Percentiles rank a stretch among this genome's conserved stretches.
These are phyloP conservation scores for Zymoseptoria passerinii DNA, from an alignment of 2,329 filamentous ascomycete species.

Conservation along the genomic window DNA sequence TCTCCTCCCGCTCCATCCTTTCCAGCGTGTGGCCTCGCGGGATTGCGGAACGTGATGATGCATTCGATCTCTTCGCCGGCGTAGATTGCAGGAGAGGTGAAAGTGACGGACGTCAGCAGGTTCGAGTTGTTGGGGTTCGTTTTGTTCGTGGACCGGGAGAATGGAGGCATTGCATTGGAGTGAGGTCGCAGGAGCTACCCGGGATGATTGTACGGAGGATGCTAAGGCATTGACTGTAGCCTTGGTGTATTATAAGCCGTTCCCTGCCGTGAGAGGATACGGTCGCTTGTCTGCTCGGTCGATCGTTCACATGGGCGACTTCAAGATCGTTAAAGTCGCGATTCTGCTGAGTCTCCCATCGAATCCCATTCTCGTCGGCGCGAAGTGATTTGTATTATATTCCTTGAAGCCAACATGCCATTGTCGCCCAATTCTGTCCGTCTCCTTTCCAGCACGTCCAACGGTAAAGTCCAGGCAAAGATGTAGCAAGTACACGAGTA, in stretches of 20 bases:
- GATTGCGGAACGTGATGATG: conserved; percentile 92
- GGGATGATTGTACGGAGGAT: not conserved
- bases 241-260: not conserved
- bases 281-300: not conserved
- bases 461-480: not conserved
- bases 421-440: not conserved
- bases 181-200: not conserved
- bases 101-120: conserved; percentile 91
- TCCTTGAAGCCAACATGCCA: not conserved
- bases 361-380: not conserved
- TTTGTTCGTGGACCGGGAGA: not conserved
- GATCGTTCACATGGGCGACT: not conserved
- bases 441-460: not conserved
- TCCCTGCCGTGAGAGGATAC: not conserved
- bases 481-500: not conserved
- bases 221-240: not conserved
- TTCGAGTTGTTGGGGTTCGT: conserved; percentile 43
- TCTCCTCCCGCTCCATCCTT: not conserved
- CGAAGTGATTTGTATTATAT: not conserved
- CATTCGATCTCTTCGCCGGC: conserved; percentile 93
- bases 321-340: not conserved
- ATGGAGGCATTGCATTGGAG: not conserved
- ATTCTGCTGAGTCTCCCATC: not conserved
- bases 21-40: conserved; percentile 44
- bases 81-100: conserved; percentile 90